phyloP scores from a whole-genome alignment of 306 rosid genomes.

The Begonia loranthoides region DNA sequence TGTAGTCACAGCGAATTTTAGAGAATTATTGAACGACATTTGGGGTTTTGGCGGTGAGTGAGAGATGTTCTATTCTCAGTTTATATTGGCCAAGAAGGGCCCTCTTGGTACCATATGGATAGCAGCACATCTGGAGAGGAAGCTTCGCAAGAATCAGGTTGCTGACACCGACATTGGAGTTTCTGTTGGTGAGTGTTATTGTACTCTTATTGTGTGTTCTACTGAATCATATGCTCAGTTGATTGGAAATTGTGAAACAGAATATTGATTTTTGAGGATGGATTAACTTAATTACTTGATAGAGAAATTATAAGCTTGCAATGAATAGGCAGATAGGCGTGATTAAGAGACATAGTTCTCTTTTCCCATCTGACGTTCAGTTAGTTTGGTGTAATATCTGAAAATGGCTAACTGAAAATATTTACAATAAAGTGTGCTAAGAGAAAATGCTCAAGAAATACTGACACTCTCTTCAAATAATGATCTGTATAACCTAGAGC shows the following conservation, averaged over 20 bases:
- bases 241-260: background rate
- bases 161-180: slow-evolving; percentile 98
- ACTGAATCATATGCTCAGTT: background rate
- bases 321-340: too few relatives aligned
- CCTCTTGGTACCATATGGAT: slow-evolving; percentile 99
- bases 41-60: slow-evolving; percentile 15
- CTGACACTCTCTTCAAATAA: too few relatives aligned
- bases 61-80: slow-evolving; percentile 94
- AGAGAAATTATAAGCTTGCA: too few relatives aligned
- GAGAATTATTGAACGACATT: slow-evolving; percentile 14
- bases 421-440: too few relatives aligned
- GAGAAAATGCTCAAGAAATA: too few relatives aligned
- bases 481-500: too few relatives aligned
- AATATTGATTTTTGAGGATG: too few relatives aligned
- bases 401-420: too few relatives aligned
- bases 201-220: background rate
- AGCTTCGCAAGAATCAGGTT: slow-evolving; percentile 96
- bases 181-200: slow-evolving; percentile 73
- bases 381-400: too few relatives aligned
- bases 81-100: slow-evolving; percentile 97
- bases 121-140: slow-evolving; percentile 99
- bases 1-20: slow-evolving; percentile 4
- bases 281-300: too few relatives aligned
- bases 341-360: too few relatives aligned
- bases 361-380: too few relatives aligned